phyloP scores from a whole-genome alignment of 202 grass and related monocot genomes.

The Musa balbisiana region DNA sequence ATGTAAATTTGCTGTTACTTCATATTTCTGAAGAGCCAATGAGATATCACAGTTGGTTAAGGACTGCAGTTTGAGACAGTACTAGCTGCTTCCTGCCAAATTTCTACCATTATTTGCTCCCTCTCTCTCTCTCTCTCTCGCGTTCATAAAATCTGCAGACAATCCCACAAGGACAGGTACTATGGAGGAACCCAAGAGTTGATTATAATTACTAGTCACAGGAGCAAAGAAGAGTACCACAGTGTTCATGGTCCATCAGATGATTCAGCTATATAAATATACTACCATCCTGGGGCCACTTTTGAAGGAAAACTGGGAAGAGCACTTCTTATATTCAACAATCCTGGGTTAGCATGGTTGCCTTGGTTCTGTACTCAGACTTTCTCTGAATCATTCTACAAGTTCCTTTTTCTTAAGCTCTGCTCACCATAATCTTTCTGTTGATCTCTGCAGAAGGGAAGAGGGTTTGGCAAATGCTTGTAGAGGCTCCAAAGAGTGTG shows the following conservation, averaged over 20 bases:
- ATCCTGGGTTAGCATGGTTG: slow-evolving; percentile 6
- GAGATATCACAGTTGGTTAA: slow-evolving; percentile 35
- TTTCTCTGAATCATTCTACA: slow-evolving; percentile 39
- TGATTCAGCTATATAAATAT: too few relatives aligned
- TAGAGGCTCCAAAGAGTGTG: background rate
- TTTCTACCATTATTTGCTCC: slow-evolving; percentile 30
- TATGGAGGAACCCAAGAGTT: slow-evolving; percentile 42
- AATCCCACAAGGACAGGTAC: slow-evolving; percentile 66
- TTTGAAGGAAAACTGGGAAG: background rate
- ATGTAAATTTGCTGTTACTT: slow-evolving; percentile 42
- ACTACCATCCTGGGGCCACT: too few relatives aligned
- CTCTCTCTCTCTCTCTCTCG: slow-evolving; percentile 12
- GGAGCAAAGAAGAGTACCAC: background rate
- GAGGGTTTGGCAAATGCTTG: background rate
- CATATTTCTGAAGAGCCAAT: slow-evolving; percentile 52
- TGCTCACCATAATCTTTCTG: slow-evolving; percentile 21
- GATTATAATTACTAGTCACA: slow-evolving; percentile 24
- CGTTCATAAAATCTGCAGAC: slow-evolving; percentile 23
- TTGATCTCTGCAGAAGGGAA: slow-evolving; percentile 7
- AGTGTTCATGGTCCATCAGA: background rate
- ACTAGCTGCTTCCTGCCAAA: slow-evolving; percentile 46
- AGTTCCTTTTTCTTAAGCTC: slow-evolving; percentile 8
- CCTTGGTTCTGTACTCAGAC: background rate
- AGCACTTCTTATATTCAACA: background rate
- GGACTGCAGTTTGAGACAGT: slow-evolving; percentile 48